These are phyloP conservation scores for Solanum appendiculatum DNA, from an alignment of 257 asterid species.

Conservation along the genomic window DNA sequence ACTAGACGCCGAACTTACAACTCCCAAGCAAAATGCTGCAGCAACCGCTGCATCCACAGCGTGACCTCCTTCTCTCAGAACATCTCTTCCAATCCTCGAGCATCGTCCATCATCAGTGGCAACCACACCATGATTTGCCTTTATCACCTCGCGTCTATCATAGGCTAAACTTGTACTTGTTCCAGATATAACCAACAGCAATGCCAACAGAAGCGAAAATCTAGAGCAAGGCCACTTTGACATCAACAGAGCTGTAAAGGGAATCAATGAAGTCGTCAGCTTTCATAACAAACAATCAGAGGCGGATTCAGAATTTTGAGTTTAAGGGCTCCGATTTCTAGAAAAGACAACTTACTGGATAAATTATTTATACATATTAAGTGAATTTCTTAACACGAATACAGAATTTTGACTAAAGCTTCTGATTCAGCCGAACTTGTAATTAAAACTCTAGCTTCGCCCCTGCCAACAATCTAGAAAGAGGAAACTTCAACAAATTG, in stretches of 20 bases:
- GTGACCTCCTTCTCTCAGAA: conserved; percentile 52
- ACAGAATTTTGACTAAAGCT: not conserved
- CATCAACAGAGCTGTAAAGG: not conserved
- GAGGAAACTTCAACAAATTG: not conserved
- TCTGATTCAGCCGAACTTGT: not conserved
- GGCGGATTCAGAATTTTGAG: not conserved
- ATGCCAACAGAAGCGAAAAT: not conserved
- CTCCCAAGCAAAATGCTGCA: conserved; percentile 61
- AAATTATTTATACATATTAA: not conserved
- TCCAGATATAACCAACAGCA: not conserved
- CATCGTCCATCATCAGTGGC: conserved; percentile 61
- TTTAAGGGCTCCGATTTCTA: not conserved
- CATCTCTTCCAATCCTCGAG: conserved; percentile 41
- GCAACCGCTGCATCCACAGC: conserved; percentile 84
- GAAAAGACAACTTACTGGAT: not conserved
- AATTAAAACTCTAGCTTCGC: not conserved
- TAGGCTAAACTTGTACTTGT: not conserved
- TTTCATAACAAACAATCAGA: not conserved
- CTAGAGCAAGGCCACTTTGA: not conserved
- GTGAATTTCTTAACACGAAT: not conserved
- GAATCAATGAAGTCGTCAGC: not conserved
- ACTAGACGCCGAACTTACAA: conserved; percentile 62
- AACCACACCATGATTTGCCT: conserved; percentile 33
- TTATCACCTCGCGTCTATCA: conserved; percentile 13
- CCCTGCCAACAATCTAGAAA: not conserved